phyloP scores from a whole-genome alignment of 768 basidiomycete species.

The Daedaleopsis sinensis region DNA sequence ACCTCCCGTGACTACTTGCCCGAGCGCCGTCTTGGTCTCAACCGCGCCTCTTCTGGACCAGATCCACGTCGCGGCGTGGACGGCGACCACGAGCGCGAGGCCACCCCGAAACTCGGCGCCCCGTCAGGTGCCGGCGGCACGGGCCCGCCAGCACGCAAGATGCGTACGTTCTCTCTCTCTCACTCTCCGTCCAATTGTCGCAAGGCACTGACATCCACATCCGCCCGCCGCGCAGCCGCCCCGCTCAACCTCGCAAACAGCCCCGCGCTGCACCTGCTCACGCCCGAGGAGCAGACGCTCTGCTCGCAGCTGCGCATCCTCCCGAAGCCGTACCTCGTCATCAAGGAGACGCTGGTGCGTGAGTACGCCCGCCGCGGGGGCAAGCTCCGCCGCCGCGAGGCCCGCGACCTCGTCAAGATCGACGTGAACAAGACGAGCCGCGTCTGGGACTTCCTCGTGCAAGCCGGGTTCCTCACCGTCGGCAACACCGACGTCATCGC shows the following conservation, averaged over 20 bases:
- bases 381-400: slow-evolving; percentile 84
- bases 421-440: slow-evolving; percentile 92
- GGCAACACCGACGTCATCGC: slow-evolving; percentile 28
- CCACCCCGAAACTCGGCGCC: slow-evolving; percentile 52
- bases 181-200: neutral
- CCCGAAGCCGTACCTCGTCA: slow-evolving; percentile 92
- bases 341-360: slow-evolving; percentile 93
- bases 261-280: slow-evolving; percentile 87
- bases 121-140: slow-evolving; percentile 29
- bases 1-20: slow-evolving; percentile 56
- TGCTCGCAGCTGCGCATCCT: slow-evolving; percentile 90
- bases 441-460: slow-evolving; percentile 92
- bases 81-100: slow-evolving; percentile 53
- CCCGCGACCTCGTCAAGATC: slow-evolving; percentile 88
- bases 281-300: slow-evolving; percentile 82
- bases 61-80: slow-evolving; percentile 51
- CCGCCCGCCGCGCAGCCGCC: slow-evolving; percentile 37
- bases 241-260: slow-evolving; percentile 92
- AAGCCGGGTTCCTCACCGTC: slow-evolving; percentile 80
- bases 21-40: slow-evolving; percentile 51
- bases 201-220: neutral
- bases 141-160: slow-evolving; percentile 44
- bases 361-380: slow-evolving; percentile 92
- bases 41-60: slow-evolving; percentile 56
- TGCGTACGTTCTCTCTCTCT: slow-evolving; percentile 36